Conservation (phyloP, 108 stramenopile genomes). For the Skeletonema tropicum region DNA sequence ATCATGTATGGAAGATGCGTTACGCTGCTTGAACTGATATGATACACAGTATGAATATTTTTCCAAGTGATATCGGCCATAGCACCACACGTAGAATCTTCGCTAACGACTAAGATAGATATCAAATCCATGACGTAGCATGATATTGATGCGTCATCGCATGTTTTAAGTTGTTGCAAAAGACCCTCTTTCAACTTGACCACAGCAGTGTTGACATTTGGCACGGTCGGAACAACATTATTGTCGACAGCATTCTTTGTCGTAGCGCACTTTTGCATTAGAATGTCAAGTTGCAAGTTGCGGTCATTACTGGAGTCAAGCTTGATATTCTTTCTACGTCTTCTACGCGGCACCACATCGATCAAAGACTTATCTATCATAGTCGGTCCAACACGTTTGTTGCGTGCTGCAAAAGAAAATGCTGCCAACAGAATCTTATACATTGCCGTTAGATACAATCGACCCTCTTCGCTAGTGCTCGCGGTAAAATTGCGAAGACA, state of each 20-base stretch:
- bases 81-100: constrained; percentile 7
- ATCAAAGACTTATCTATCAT: constrained; percentile 7
- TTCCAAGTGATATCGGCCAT: constrained; percentile 13
- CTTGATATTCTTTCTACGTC: background rate
- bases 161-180: constrained; percentile 12
- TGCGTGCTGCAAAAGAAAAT: constrained; percentile 21
- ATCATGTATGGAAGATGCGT: constrained; percentile 25
- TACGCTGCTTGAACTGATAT: constrained; percentile 10
- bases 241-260: background rate
- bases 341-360: constrained; percentile 3
- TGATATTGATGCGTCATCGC: constrained; percentile 27
- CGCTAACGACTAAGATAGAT: constrained; percentile 25
- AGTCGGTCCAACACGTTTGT: background rate
- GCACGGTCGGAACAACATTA: background rate
- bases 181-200: constrained; percentile 16
- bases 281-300: constrained; percentile 9
- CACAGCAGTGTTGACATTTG: background rate
- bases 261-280: constrained; percentile 18
- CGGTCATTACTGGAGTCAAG: background rate
- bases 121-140: constrained; percentile 39
- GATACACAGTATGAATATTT: constrained; percentile 31
- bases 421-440: constrained; percentile 37
- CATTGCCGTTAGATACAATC: constrained; percentile 12
- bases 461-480: background rate
- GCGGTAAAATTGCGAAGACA: background rate